Percentiles rank a stretch among this genome's conserved stretches.
phyloP scores from a whole-genome alignment of 2,329 filamentous ascomycete species.

The Capronia americana region DNA sequence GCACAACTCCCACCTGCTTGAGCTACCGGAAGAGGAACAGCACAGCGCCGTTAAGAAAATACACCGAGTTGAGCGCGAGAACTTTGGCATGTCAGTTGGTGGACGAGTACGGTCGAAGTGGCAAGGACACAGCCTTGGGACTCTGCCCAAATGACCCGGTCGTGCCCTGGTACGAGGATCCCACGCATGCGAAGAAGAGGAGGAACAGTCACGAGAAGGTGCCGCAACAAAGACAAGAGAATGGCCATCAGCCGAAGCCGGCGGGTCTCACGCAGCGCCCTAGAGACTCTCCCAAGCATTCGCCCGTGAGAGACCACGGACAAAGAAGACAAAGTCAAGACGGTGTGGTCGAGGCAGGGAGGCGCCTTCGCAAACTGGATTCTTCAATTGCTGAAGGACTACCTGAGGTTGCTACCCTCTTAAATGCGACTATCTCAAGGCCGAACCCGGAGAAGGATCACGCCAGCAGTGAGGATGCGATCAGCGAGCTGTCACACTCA shows the following conservation, averaged over 20 bases:
- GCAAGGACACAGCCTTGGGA: conserved; percentile 61
- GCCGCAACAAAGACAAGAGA: conserved; percentile 16
- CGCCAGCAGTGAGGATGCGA: neutral
- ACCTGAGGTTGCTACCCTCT: conserved; percentile 16
- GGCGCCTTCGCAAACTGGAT: conserved; percentile 21
- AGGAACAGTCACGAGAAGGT: conserved; percentile 30
- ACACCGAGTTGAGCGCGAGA: conserved; percentile 80
- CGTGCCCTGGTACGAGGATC: conserved; percentile 39
- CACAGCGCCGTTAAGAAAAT: conserved; percentile 74
- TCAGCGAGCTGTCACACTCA: neutral
- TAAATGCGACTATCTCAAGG: conserved; percentile 1
- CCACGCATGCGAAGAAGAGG: conserved; percentile 28
- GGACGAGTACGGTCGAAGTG: conserved; percentile 58
- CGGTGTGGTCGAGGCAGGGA: conserved; percentile 23
- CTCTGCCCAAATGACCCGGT: conserved; percentile 39
- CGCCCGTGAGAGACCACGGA: conserved; percentile 12
- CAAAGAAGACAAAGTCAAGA: conserved; percentile 23
- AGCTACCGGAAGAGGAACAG: conserved; percentile 74
- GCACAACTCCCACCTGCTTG: conserved; percentile 79
- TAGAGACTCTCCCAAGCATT: conserved; percentile 17
- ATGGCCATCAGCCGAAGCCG: conserved; percentile 17
- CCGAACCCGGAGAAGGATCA: neutral
- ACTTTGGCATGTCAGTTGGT: conserved; percentile 81
- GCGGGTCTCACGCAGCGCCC: conserved; percentile 4
- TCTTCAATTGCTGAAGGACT: conserved; percentile 3